These are phyloP conservation scores for Dinochytrium kinnereticum DNA, from an alignment of 371 early-diverging fungal genomes.

Conservation along the genomic window DNA sequence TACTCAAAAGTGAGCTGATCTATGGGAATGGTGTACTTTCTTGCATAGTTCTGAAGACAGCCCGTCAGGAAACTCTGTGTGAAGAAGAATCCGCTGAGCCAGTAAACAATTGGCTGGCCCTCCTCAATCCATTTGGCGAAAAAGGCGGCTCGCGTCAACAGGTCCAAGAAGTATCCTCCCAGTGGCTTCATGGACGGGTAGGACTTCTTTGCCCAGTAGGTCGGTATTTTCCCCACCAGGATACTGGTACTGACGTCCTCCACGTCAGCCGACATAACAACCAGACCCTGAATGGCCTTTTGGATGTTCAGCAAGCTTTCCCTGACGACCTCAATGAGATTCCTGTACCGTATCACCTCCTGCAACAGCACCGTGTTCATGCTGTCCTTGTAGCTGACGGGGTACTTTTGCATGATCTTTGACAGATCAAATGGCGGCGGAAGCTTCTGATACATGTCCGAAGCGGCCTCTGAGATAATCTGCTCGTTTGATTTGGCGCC, in stretches of 20 bases:
- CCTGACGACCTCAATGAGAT: constrained; percentile 54
- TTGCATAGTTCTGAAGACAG: constrained; percentile 60
- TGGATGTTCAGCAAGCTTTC: constrained; percentile 56
- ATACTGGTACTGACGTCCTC: constrained; percentile 58
- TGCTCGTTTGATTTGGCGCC: constrained; percentile 55
- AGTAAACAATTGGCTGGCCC: constrained; percentile 61
- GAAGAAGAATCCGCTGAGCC: constrained; percentile 64
- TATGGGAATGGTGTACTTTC: constrained; percentile 61
- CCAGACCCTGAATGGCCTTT: constrained; percentile 63
- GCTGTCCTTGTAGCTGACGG: constrained; percentile 57
- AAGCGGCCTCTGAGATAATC: constrained; percentile 50
- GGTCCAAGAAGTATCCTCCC: constrained; percentile 54
- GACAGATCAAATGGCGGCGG: constrained; percentile 50
- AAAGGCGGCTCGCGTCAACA: constrained; percentile 51
- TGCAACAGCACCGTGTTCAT: constrained; percentile 65
- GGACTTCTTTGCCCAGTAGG: constrained; percentile 55
- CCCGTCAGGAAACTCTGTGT: constrained; percentile 60
- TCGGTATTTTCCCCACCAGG: constrained; percentile 54
- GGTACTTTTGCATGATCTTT: constrained; percentile 49
- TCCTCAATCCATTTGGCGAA: constrained; percentile 58
- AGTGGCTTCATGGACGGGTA: constrained; percentile 63
- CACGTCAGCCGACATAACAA: constrained; percentile 62
- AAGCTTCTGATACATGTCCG: constrained; percentile 55
- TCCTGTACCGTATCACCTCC: constrained; percentile 57
- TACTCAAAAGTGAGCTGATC: constrained; percentile 56